These are phyloP conservation scores for Syzygium grande DNA, from an alignment of 345 rosid genomes.

Conservation along the genomic window DNA sequence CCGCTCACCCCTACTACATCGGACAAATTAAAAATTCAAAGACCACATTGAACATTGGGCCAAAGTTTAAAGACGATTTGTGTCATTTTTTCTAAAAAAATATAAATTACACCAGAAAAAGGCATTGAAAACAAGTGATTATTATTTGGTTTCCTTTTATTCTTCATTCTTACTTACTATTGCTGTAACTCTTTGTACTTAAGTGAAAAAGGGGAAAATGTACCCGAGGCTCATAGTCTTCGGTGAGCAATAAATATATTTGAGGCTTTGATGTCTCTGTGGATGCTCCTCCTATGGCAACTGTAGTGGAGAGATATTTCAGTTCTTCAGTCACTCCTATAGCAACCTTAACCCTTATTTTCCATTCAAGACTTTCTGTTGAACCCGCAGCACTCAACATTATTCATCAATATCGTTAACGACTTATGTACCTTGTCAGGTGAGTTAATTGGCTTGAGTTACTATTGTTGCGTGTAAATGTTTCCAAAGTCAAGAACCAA, in stretches of 20 bases:
- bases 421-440: background rate
- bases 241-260: conserved; percentile 53
- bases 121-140: no score
- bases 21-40: no score
- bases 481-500: background rate
- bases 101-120: no score
- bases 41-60: no score
- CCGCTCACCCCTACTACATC: no score
- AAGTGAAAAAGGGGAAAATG: background rate
- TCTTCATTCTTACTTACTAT: background rate
- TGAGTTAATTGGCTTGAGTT: background rate
- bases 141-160: background rate
- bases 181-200: background rate
- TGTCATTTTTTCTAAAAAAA: background rate
- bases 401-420: background rate
- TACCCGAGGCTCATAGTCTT: conserved; percentile 83
- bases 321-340: conserved; percentile 77
- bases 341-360: conserved; percentile 60
- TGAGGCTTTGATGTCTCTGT: conserved; percentile 90
- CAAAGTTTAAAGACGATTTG: no score
- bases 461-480: background rate
- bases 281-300: conserved; percentile 82
- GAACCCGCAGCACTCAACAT: conserved; percentile 32
- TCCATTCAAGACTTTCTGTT: conserved; percentile 53
- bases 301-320: conserved; percentile 65